phyloP scores from a whole-genome alignment of 257 asterid species.

The Solanum pennellii region DNA sequence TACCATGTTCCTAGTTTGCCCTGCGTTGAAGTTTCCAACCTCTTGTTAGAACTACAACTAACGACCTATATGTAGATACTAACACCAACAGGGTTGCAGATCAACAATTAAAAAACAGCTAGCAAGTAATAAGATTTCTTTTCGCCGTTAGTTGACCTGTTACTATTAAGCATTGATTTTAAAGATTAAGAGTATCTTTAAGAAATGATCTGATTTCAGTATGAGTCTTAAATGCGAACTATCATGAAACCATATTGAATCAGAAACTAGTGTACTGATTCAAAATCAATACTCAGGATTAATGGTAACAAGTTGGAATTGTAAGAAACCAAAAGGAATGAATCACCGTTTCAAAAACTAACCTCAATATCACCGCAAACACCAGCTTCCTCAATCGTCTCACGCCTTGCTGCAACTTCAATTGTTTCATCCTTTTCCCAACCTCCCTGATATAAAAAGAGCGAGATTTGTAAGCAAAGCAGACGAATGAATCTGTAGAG shows the following conservation, averaged over 20 bases:
- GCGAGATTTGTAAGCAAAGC: background rate
- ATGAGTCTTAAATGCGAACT: background rate
- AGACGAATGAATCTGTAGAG: background rate
- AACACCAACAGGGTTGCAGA: background rate
- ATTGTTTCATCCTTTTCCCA: constrained; percentile 84
- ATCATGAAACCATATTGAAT: background rate
- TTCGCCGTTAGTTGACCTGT: background rate
- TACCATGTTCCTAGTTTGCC: constrained; percentile 53
- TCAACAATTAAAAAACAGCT: background rate
- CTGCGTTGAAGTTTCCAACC: constrained; percentile 20
- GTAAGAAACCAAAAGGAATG: background rate
- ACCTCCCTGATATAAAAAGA: constrained; percentile 52
- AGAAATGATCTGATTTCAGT: background rate
- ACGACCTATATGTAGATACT: background rate
- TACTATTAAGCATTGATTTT: background rate
- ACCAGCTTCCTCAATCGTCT: constrained; percentile 91
- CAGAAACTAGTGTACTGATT: background rate
- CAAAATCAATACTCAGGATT: background rate
- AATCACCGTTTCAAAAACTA: background rate
- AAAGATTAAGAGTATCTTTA: background rate
- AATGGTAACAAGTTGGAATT: background rate
- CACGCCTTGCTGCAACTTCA: constrained; percentile 67
- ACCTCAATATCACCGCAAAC: constrained; percentile 78
- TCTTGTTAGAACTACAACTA: background rate
- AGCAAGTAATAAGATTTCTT: background rate